Conservation (phyloP, 192 early-diverging fungal genomes). For the Backusella macrospora region DNA sequence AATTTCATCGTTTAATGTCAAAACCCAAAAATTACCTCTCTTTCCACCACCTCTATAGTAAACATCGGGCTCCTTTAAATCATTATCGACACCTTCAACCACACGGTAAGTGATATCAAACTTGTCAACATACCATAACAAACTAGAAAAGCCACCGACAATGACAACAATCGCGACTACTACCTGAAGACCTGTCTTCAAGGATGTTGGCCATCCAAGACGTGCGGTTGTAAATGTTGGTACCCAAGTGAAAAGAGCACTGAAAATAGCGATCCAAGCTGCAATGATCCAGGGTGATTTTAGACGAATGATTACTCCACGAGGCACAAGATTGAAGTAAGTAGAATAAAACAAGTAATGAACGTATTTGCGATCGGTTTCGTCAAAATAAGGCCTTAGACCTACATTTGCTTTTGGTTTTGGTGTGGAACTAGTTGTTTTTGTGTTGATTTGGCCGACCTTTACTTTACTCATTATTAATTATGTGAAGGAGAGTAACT, state of each 20-base stretch:
- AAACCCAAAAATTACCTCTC: constrained; percentile 41
- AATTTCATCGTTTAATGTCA: constrained; percentile 35
- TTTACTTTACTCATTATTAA: constrained; percentile 4
- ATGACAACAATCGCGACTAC: constrained; percentile 18
- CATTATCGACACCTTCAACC: constrained; percentile 36
- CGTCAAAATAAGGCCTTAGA: constrained; percentile 37
- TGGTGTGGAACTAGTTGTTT: neutral
- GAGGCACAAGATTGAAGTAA: constrained; percentile 41
- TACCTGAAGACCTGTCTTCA: constrained; percentile 6
- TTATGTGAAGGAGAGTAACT: neutral
- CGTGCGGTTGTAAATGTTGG: neutral
- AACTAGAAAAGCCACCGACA: constrained; percentile 10
- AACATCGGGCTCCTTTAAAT: constrained; percentile 32
- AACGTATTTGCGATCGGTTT: constrained; percentile 38
- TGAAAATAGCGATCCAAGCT: constrained; percentile 18
- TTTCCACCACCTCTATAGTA: constrained; percentile 33
- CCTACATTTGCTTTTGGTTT: constrained; percentile 21
- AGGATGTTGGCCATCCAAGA: neutral
- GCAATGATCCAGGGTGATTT: constrained; percentile 23
- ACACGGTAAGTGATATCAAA: constrained; percentile 32
- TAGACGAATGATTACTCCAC: constrained; percentile 27
- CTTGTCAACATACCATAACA: constrained; percentile 40
- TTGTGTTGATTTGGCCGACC: constrained; percentile 6
- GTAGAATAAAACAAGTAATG: constrained; percentile 42
- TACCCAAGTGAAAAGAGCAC: constrained; percentile 11